phyloP scores from a whole-genome alignment of 371 early-diverging fungal genomes.

The Capillidium heterosporum region DNA sequence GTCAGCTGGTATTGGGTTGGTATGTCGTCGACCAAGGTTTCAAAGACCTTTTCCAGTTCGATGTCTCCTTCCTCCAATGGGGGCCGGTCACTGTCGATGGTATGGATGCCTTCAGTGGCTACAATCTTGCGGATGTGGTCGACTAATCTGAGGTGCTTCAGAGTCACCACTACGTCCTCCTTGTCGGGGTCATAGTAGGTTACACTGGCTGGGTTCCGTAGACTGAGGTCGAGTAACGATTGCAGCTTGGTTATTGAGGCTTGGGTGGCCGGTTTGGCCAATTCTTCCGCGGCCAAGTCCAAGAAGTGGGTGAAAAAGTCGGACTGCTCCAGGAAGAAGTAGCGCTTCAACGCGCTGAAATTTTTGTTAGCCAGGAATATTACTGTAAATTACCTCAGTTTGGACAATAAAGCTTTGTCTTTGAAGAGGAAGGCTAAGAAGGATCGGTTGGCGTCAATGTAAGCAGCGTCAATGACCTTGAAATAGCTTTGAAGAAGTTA shows the following conservation, averaged over 20 bases:
- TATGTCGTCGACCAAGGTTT: background rate
- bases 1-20: conserved; percentile 1
- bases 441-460: conserved; percentile 50
- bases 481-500: conserved; percentile 24
- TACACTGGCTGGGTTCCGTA: conserved; percentile 70
- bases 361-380: background rate
- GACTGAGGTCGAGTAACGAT: conserved; percentile 67
- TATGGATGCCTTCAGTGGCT: conserved; percentile 39
- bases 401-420: conserved; percentile 45
- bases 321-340: conserved; percentile 77
- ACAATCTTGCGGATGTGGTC: conserved; percentile 22
- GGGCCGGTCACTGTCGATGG: conserved; percentile 5
- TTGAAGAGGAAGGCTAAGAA: conserved; percentile 45
- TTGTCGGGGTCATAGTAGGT: conserved; percentile 64
- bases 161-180: conserved; percentile 59
- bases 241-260: conserved; percentile 55
- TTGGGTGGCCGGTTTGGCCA: conserved; percentile 41
- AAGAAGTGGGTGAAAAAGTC: conserved; percentile 88
- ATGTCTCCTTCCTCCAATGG: background rate
- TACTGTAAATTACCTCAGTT: conserved; percentile 33
- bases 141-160: conserved; percentile 36
- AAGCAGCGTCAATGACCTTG: conserved; percentile 53
- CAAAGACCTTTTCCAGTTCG: background rate
- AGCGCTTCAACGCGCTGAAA: conserved; percentile 73
- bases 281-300: conserved; percentile 58